Percentiles rank a stretch among this genome's conserved stretches.
Evolutionary conservation across 768 basidiomycete species (phyloP).

Genomic region (Rhizopogon vesiculosus): DNA sequence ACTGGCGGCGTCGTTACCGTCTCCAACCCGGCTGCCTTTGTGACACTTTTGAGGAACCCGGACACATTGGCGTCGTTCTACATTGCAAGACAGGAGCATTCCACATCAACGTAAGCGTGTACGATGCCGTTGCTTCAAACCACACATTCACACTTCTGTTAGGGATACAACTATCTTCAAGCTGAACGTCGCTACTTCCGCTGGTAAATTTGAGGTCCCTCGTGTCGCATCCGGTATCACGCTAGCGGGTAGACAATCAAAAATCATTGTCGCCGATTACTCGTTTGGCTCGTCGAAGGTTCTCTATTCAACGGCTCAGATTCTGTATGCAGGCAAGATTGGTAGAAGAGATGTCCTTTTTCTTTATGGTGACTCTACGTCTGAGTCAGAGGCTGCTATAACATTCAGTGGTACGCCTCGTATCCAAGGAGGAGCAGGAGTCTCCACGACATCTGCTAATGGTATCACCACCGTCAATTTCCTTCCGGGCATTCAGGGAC

Average conservation of each 20-base stretch:
- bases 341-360: conserved; percentile 61
- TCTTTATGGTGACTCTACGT: conserved; percentile 50
- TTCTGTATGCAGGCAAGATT: conserved; percentile 63
- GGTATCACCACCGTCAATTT: conserved; percentile 45
- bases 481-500: conserved; percentile 49
- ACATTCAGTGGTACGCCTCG: conserved; percentile 43
- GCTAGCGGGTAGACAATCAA: conserved; percentile 68
- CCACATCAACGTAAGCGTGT: conserved; percentile 55
- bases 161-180: conserved; percentile 45
- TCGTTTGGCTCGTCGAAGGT: conserved; percentile 57
- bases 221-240: conserved; percentile 47
- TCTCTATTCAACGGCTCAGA: conserved; percentile 67
- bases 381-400: conserved; percentile 53
- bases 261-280: conserved; percentile 69
- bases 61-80: conserved; percentile 66
- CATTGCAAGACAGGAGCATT: conserved; percentile 61
- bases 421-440: conserved; percentile 17
- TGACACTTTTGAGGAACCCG: conserved; percentile 63
- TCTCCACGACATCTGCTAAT: conserved; percentile 20
- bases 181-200: conserved; percentile 51
- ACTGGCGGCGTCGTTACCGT: conserved; percentile 41
- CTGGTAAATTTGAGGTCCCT: conserved; percentile 53
- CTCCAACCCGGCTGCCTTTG: conserved; percentile 46
- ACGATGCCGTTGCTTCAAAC: not conserved
- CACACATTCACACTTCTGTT: not conserved